Percentiles rank a stretch among this genome's conserved stretches.
Conservation (phyloP, 805 yeast genomes). For the Sugiyamaella floridensis region DNA sequence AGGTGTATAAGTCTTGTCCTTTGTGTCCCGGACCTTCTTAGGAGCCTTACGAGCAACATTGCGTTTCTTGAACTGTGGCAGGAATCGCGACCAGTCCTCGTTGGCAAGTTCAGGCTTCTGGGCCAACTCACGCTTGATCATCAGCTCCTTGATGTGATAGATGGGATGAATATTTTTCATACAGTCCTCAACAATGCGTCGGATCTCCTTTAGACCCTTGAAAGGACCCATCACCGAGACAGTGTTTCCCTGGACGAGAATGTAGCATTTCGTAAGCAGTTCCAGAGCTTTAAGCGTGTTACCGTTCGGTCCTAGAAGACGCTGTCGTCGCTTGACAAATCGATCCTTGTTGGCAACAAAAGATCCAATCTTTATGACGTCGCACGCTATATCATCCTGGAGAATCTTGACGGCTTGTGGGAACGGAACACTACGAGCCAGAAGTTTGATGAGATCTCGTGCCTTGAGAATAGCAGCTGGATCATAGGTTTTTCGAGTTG, state of each 20-base stretch:
- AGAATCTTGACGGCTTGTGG: slow-evolving; percentile 92
- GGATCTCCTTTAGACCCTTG: slow-evolving; percentile 83
- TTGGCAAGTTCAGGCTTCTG: slow-evolving; percentile 91
- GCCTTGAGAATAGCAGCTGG: slow-evolving; percentile 93
- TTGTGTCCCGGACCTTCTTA: slow-evolving; percentile 57
- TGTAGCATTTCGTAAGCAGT: slow-evolving; percentile 89
- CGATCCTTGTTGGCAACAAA: slow-evolving; percentile 86
- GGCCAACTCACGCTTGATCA: slow-evolving; percentile 93
- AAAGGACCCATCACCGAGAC: slow-evolving; percentile 96
- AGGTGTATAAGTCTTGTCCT: slow-evolving; percentile 86
- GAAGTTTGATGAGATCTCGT: slow-evolving; percentile 83
- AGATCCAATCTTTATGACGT: slow-evolving; percentile 89
- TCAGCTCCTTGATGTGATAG: slow-evolving; percentile 91
- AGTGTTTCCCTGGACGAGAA: slow-evolving; percentile 94
- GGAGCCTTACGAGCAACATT: slow-evolving; percentile 92
- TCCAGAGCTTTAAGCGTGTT: slow-evolving; percentile 94
- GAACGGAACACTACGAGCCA: slow-evolving; percentile 94
- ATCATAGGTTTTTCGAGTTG: slow-evolving; percentile 91
- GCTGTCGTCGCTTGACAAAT: slow-evolving; percentile 90
- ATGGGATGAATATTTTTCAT: slow-evolving; percentile 97
- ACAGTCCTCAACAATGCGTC: slow-evolving; percentile 95
- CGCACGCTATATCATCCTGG: slow-evolving; percentile 91
- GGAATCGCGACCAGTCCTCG: slow-evolving; percentile 94
- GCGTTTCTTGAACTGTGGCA: slow-evolving; percentile 94
- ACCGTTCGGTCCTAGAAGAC: slow-evolving; percentile 95